These are phyloP conservation scores for Zymoseptoria ardabiliae DNA, from an alignment of 2,329 filamentous ascomycete species.

Conservation along the genomic window DNA sequence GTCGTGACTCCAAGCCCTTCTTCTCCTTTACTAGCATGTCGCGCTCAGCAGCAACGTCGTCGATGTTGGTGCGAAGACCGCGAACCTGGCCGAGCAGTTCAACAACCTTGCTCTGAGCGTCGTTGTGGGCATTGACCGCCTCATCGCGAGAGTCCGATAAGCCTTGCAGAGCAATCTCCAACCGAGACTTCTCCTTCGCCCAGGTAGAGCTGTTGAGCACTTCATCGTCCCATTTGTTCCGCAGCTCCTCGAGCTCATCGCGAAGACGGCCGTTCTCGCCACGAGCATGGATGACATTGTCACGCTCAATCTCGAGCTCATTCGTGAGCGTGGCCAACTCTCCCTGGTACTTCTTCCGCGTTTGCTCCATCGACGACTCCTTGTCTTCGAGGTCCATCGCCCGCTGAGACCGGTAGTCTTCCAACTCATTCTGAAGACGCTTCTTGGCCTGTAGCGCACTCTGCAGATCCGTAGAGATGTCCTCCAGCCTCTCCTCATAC, in stretches of 20 bases:
- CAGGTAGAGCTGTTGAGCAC: slow-evolving; percentile 95
- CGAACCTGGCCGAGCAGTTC: slow-evolving; percentile 84
- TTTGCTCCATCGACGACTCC: slow-evolving; percentile 92
- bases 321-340: slow-evolving; percentile 85
- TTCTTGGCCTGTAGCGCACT: slow-evolving; percentile 83
- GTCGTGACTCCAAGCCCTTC: slow-evolving; percentile 73
- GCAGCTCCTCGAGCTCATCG: slow-evolving; percentile 91
- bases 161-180: slow-evolving; percentile 84
- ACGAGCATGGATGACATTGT: slow-evolving; percentile 77
- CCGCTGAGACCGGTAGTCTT: slow-evolving; percentile 91
- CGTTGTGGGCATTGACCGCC: slow-evolving; percentile 85
- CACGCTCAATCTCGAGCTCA: slow-evolving; percentile 86
- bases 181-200: slow-evolving; percentile 92
- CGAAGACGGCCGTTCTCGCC: slow-evolving; percentile 79
- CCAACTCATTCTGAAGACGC: slow-evolving; percentile 89
- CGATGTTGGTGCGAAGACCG: slow-evolving; percentile 70
- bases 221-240: slow-evolving; percentile 97
- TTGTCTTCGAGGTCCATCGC: slow-evolving; percentile 97
- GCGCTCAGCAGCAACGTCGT: slow-evolving; percentile 78
- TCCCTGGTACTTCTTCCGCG: slow-evolving; percentile 91
- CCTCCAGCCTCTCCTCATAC: slow-evolving; percentile 84
- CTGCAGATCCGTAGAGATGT: slow-evolving; percentile 82
- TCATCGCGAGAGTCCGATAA: slow-evolving; percentile 88
- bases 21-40: slow-evolving; percentile 84
- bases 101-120: slow-evolving; percentile 89